These are phyloP conservation scores for Penicillium longicatenatum DNA, from an alignment of 495 filamentous ascomycete species.

Conservation along the genomic window DNA sequence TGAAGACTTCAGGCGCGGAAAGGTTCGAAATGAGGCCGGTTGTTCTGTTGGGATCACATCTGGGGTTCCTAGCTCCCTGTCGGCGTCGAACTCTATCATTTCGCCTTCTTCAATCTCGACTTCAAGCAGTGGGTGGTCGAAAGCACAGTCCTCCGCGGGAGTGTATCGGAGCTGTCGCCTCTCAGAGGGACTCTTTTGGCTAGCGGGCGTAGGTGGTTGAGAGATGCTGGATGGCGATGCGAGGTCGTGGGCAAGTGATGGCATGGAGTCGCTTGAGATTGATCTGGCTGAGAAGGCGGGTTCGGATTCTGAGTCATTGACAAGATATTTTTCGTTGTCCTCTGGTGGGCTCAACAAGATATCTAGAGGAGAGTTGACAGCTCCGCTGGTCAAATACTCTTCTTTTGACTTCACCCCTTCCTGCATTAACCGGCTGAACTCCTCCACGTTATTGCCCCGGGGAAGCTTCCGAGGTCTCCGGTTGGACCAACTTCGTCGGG, in stretches of 20 bases:
- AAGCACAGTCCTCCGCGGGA: conserved; percentile 53
- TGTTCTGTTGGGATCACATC: conserved; percentile 26
- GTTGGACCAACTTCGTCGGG: conserved; percentile 35
- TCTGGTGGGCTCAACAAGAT: conserved; percentile 51
- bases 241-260: conserved; percentile 60
- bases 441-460: conserved; percentile 46
- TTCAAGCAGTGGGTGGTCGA: conserved; percentile 58
- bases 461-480: conserved; percentile 40
- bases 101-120: conserved; percentile 37
- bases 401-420: conserved; percentile 40
- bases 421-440: conserved; percentile 47
- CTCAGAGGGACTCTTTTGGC: conserved; percentile 44
- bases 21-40: conserved; percentile 28
- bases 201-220: conserved; percentile 36
- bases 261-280: conserved; percentile 61
- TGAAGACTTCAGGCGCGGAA: conserved; percentile 50
- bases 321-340: conserved; percentile 35
- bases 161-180: conserved; percentile 44
- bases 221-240: conserved; percentile 47
- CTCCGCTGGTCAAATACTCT: conserved; percentile 31
- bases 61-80: conserved; percentile 20
- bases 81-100: conserved; percentile 21
- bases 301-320: conserved; percentile 43
- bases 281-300: conserved; percentile 50
- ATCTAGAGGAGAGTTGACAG: conserved; percentile 40